These are phyloP conservation scores for Blastobotrys malaysiensis DNA, from an alignment of 1,139 yeast genomes.

Conservation along the genomic window DNA sequence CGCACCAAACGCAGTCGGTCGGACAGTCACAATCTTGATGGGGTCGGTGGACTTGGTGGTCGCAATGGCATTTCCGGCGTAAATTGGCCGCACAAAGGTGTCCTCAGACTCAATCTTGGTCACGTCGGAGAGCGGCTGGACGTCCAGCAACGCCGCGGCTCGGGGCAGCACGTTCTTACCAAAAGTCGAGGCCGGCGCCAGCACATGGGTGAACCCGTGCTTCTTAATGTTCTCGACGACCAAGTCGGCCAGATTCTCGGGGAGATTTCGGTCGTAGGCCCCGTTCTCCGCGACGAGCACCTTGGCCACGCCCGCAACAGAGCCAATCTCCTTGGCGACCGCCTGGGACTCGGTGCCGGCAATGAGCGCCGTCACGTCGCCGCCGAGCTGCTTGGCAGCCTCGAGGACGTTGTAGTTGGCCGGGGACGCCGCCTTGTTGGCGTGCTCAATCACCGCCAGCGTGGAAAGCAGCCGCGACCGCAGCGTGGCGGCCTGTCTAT, in stretches of 20 bases:
- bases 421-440: conserved; percentile 50
- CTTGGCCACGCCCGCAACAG: conserved; percentile 36
- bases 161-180: conserved; percentile 88
- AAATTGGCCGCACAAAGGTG: conserved; percentile 88
- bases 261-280: conserved; percentile 37
- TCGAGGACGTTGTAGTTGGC: conserved; percentile 50
- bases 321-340: conserved; percentile 33
- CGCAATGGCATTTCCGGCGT: conserved; percentile 90
- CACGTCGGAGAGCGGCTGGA: conserved; percentile 84
- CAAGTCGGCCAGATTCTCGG: conserved; percentile 36
- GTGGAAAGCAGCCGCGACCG: conserved; percentile 46
- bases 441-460: conserved; percentile 66
- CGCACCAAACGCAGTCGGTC: conserved; percentile 81
- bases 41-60: conserved; percentile 71
- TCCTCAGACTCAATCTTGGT: conserved; percentile 57
- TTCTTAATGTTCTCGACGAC: conserved; percentile 38
- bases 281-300: conserved; percentile 35
- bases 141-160: conserved; percentile 75
- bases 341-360: conserved; percentile 35
- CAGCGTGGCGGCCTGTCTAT: neutral
- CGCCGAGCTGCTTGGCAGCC: conserved; percentile 38
- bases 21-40: conserved; percentile 62
- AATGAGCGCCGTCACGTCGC: conserved; percentile 38
- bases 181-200: conserved; percentile 76
- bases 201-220: conserved; percentile 59